Percentiles rank a stretch among this genome's conserved stretches.
Conservation (phyloP, 768 basidiomycete genomes). For the Astraeus odoratus region DNA sequence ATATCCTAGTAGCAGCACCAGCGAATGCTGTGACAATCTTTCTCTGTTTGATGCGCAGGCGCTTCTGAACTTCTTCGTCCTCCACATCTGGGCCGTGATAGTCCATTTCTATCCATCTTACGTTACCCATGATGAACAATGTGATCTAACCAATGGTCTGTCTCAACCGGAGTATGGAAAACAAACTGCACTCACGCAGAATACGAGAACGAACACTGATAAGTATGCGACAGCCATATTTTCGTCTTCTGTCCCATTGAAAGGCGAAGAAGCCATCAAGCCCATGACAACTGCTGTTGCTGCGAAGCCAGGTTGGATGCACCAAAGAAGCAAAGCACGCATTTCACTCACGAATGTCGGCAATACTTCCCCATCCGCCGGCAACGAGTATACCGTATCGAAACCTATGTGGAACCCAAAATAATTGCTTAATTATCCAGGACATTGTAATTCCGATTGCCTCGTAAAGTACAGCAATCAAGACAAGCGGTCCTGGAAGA, state of each 20-base stretch:
- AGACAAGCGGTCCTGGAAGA: conserved; percentile 49
- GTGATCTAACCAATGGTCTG: conserved; percentile 36
- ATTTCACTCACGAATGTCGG: conserved; percentile 56
- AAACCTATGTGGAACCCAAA: conserved; percentile 76
- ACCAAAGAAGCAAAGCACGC: background rate
- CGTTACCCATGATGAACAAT: conserved; percentile 58
- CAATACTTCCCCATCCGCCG: conserved; percentile 63
- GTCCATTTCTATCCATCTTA: conserved; percentile 51
- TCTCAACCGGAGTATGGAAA: background rate
- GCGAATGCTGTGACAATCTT: conserved; percentile 10
- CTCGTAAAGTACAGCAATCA: conserved; percentile 58
- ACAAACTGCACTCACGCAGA: conserved; percentile 35
- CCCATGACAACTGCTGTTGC: conserved; percentile 63
- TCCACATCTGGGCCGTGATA: conserved; percentile 59
- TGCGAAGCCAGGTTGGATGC: conserved; percentile 19
- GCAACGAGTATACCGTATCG: conserved; percentile 64
- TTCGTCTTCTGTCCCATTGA: conserved; percentile 50
- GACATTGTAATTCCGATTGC: conserved; percentile 46
- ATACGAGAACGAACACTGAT: conserved; percentile 53
- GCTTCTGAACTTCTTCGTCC: conserved; percentile 46
- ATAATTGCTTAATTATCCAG: conserved; percentile 50
- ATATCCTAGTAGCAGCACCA: conserved; percentile 4
- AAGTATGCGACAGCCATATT: conserved; percentile 63
- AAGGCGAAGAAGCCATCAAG: conserved; percentile 54
- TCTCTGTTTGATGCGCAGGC: conserved; percentile 33